Conservation (phyloP, 495 filamentous ascomycete species). For the Durotheca rogersii region DNA sequence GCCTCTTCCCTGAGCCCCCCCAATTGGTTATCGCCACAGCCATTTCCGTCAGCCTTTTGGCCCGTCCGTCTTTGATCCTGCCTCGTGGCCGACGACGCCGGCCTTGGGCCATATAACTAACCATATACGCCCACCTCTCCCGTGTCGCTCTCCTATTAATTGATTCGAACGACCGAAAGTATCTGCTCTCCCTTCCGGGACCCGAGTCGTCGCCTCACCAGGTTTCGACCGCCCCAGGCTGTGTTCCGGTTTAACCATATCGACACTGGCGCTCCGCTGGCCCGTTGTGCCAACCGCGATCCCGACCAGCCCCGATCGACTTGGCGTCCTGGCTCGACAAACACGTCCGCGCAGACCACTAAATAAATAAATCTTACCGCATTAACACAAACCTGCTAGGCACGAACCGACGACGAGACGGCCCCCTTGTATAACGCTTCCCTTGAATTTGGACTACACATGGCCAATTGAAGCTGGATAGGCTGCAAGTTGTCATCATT, state of each 20-base stretch:
- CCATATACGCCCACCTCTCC: not conserved
- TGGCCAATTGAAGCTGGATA: constrained; percentile 4
- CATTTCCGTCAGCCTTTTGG: not conserved
- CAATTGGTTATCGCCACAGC: constrained; percentile 7
- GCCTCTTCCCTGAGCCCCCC: not conserved
- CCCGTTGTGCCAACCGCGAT: constrained; percentile 27
- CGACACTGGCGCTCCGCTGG: constrained; percentile 25
- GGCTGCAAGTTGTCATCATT: too few species aligned
- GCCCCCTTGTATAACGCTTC: not conserved
- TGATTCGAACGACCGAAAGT: constrained; percentile 7
- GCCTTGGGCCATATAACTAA: too few species aligned
- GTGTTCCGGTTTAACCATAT: constrained; percentile 23
- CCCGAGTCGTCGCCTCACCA: not conserved
- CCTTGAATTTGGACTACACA: too few species aligned
- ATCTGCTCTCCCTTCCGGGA: constrained; percentile 19
- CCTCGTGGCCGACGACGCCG: too few species aligned
- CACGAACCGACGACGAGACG: constrained; percentile 7
- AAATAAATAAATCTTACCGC: constrained; percentile 1
- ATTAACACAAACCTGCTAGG: not conserved
- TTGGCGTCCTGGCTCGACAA: too few species aligned
- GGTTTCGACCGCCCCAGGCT: constrained; percentile 15
- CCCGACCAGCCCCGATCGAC: too few species aligned
- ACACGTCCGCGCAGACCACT: too few species aligned
- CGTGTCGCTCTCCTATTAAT: constrained; percentile 6
- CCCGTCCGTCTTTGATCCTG: too few species aligned